A percentile compares a stretch with the other conserved stretches of the same genome.
Conservation (phyloP, 1,284 basidiomycete species). For the Polyporus tsugae region DNA sequence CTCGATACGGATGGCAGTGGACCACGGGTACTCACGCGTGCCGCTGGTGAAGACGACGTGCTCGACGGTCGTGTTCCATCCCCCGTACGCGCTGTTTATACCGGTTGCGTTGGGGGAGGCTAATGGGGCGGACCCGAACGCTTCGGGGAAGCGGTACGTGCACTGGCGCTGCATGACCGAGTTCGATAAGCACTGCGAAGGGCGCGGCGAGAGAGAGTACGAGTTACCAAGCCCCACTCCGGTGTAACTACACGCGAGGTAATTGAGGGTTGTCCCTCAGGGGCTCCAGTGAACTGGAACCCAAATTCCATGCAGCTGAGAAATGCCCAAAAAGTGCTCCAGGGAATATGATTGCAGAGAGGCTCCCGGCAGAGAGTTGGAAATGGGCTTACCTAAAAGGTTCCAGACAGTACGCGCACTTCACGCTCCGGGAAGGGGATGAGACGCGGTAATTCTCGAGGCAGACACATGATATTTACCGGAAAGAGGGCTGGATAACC, state of each 20-base stretch:
- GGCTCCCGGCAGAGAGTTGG: no score
- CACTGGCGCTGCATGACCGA: constrained; percentile 59
- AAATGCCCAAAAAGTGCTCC: no score
- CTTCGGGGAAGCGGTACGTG: constrained; percentile 60
- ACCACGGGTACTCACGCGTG: constrained; percentile 52
- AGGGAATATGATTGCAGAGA: no score
- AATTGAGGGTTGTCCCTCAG: constrained; percentile 53
- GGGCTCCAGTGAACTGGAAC: constrained; percentile 64
- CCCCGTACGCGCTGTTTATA: constrained; percentile 58
- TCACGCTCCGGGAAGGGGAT: no score
- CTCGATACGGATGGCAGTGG: no score
- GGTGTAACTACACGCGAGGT: constrained; percentile 65
- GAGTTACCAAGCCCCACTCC: constrained; percentile 56
- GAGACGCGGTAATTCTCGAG: no score
- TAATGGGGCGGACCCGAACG: constrained; percentile 45
- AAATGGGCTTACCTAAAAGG: no score
- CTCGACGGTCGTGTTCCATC: constrained; percentile 64
- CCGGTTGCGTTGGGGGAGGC: constrained; percentile 43
- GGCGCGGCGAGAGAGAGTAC: no score
- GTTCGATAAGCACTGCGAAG: no score
- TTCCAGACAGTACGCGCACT: no score
- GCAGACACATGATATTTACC: no score
- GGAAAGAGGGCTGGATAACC: no score
- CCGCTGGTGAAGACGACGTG: constrained; percentile 74
- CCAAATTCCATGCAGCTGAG: constrained; percentile 70